Conservation (phyloP, 2,329 filamentous ascomycete species). For the Monascus ruber region DNA sequence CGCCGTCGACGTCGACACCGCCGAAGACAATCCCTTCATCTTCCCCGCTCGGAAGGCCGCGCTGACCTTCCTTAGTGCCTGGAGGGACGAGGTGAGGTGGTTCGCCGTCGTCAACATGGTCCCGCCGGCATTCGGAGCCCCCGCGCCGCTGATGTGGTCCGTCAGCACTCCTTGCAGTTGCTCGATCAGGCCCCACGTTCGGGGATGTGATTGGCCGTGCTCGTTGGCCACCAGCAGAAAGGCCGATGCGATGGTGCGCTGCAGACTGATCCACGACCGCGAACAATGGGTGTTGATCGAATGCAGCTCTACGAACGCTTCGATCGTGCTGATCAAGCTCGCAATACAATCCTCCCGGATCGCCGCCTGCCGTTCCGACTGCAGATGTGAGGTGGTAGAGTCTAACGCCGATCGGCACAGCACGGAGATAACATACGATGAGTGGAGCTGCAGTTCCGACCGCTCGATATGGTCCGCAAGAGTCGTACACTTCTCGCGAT, state of each 20-base stretch:
- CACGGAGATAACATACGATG: conserved; percentile 49
- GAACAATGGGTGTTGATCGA: conserved; percentile 24
- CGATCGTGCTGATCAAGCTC: conserved; percentile 41
- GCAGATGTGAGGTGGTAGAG: conserved; percentile 22
- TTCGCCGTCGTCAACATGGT: neutral
- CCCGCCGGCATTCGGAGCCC: neutral
- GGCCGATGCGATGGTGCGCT: conserved; percentile 30
- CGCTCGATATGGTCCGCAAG: conserved; percentile 44
- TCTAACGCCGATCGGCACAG: conserved; percentile 46
- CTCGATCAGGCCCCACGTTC: conserved; percentile 18
- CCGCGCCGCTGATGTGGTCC: conserved; percentile 21
- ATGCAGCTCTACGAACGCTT: conserved; percentile 45
- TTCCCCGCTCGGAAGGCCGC: neutral
- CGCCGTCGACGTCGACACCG: neutral
- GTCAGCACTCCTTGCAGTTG: conserved; percentile 18
- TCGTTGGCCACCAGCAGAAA: conserved; percentile 26
- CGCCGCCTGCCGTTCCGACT: conserved; percentile 22
- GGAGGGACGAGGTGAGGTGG: neutral
- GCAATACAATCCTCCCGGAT: conserved; percentile 43
- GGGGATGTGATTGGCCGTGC: conserved; percentile 12
- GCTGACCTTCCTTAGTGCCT: neutral
- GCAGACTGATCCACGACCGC: conserved; percentile 32
- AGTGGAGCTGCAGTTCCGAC: conserved; percentile 48
- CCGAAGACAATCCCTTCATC: neutral
- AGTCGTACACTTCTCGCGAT: conserved; percentile 28